These are phyloP conservation scores for Chaetomium tenue DNA, from an alignment of 495 filamentous ascomycete species.

Conservation along the genomic window DNA sequence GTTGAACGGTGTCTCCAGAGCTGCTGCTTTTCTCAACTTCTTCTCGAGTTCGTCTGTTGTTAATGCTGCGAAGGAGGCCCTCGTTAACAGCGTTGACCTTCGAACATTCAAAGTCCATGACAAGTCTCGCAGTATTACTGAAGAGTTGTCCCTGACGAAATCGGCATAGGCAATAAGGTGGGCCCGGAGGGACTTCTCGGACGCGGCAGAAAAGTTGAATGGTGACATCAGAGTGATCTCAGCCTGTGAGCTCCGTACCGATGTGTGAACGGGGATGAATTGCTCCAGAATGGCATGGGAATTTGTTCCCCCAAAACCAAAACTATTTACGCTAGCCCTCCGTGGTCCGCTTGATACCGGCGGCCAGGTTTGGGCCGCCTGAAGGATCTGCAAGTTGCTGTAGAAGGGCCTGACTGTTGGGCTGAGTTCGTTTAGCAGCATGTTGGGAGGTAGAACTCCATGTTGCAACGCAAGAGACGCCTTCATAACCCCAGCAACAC, in stretches of 20 bases:
- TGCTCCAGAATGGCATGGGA: not conserved
- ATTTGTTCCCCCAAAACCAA: constrained; percentile 1
- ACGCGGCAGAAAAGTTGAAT: constrained; percentile 3
- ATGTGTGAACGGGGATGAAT: not conserved
- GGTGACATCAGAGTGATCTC: not conserved
- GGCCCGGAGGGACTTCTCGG: not conserved
- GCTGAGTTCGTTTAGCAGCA: constrained; percentile 51
- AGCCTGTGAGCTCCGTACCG: not conserved
- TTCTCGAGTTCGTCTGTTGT: no score
- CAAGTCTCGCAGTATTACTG: not conserved
- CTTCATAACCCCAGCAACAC: constrained; percentile 56
- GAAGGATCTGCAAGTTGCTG: constrained; percentile 31
- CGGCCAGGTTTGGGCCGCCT: constrained; percentile 35
- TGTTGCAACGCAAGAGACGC: constrained; percentile 49
- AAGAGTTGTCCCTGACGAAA: not conserved
- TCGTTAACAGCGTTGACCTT: no score
- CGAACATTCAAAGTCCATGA: not conserved
- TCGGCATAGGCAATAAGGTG: no score
- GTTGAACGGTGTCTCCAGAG: no score
- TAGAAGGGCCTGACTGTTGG: constrained; percentile 39
- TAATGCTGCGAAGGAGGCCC: no score
- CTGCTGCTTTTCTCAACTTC: no score
- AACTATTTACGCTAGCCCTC: constrained; percentile 4
- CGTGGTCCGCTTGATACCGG: not conserved
- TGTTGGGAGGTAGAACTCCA: constrained; percentile 43